Evolutionary conservation across 305 asterid genomes (phyloP).

Genomic region (Caryopteris hybrid): DNA sequence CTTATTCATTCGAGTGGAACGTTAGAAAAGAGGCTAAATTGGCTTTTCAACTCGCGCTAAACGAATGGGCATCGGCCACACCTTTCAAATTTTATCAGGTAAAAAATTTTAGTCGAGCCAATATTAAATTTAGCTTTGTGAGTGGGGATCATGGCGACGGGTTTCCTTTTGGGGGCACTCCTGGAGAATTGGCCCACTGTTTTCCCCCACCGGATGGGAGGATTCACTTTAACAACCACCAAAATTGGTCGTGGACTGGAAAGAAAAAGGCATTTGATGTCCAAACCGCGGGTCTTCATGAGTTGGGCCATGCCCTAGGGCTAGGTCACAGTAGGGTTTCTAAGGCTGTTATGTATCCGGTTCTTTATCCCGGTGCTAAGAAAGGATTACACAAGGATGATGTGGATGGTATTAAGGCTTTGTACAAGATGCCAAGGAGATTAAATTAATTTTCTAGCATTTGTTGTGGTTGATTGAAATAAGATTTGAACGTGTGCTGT

Average conservation of each 20-base stretch:
- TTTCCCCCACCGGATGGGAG: neutral
- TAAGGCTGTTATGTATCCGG: constrained; percentile 9
- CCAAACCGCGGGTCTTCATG: neutral
- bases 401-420: constrained; percentile 9
- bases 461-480: neutral
- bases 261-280: neutral
- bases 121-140: neutral
- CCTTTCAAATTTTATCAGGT: neutral
- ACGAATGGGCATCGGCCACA: neutral
- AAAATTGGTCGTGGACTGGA: neutral
- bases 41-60: neutral
- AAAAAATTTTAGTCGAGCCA: neutral
- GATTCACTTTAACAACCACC: constrained; percentile 3
- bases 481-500: no score
- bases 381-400: constrained; percentile 2
- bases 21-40: neutral
- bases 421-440: neutral
- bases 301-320: constrained; percentile 15
- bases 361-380: neutral
- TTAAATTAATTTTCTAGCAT: neutral
- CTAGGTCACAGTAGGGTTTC: neutral
- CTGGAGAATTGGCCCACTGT: neutral
- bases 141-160: neutral
- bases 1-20: neutral
- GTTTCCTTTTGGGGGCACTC: neutral